Conservation (phyloP, 345 rosid genomes). For the Rhodamnia rubescens region DNA sequence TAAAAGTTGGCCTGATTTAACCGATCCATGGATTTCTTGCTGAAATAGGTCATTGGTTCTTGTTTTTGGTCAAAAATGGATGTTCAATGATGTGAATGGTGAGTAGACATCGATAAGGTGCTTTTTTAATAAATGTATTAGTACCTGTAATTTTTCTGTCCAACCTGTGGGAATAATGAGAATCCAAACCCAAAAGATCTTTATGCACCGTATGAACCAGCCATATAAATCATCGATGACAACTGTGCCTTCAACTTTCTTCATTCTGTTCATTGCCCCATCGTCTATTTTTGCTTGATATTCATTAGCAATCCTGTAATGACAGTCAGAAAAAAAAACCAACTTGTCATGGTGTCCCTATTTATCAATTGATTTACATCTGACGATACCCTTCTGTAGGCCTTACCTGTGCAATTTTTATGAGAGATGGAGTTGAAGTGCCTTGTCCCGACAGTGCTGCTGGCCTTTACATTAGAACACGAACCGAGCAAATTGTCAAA, state of each 20-base stretch:
- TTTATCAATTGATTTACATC: background rate
- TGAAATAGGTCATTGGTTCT: background rate
- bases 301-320: background rate
- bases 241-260: background rate
- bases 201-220: background rate
- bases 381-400: slow-evolving; percentile 31
- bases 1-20: background rate
- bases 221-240: background rate
- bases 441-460: slow-evolving; percentile 77
- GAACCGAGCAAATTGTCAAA: slow-evolving; percentile 68
- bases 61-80: background rate
- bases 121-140: background rate
- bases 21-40: background rate
- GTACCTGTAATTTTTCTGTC: background rate
- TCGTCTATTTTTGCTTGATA: background rate
- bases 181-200: background rate
- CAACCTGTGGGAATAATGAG: background rate
- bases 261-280: background rate
- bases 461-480: slow-evolving; percentile 82
- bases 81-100: background rate
- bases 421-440: slow-evolving; percentile 54
- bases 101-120: background rate
- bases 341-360: background rate
- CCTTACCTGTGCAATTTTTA: slow-evolving; percentile 82
- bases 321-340: background rate